Percentiles rank a stretch among this genome's conserved stretches.
These are phyloP conservation scores for Talaromyces trachyspermus DNA, from an alignment of 495 filamentous ascomycete genomes.

Conservation along the genomic window DNA sequence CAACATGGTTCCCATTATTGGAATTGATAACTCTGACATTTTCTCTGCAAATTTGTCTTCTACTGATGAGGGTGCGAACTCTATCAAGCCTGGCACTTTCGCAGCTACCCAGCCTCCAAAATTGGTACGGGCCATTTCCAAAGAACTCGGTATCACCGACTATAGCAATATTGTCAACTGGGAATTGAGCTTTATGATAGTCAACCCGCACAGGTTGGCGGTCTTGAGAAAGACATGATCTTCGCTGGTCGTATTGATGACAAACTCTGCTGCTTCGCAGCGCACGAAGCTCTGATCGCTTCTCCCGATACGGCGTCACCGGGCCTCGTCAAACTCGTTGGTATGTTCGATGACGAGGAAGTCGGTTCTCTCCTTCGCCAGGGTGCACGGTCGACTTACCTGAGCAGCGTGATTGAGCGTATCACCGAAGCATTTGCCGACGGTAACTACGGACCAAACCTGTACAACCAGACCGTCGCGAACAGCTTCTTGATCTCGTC, in stretches of 20 bases:
- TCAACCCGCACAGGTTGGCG: slow-evolving; percentile 77
- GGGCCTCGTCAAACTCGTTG: slow-evolving; percentile 72
- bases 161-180: slow-evolving; percentile 75
- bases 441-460: slow-evolving; percentile 49
- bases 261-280: slow-evolving; percentile 91
- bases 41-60: slow-evolving; percentile 19
- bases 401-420: slow-evolving; percentile 70
- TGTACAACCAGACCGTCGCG: slow-evolving; percentile 77
- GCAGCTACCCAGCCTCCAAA: slow-evolving; percentile 71
- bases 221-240: slow-evolving; percentile 88
- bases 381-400: slow-evolving; percentile 82
- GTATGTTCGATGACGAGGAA: slow-evolving; percentile 93
- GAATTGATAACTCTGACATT: slow-evolving; percentile 68
- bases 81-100: slow-evolving; percentile 52
- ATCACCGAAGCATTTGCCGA: slow-evolving; percentile 62
- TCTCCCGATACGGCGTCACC: slow-evolving; percentile 44
- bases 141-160: slow-evolving; percentile 62
- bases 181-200: slow-evolving; percentile 95
- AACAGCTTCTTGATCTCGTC: slow-evolving; percentile 89
- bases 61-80: slow-evolving; percentile 19
- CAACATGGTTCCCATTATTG: slow-evolving; percentile 89
- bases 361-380: slow-evolving; percentile 87
- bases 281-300: slow-evolving; percentile 75
- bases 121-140: slow-evolving; percentile 74
- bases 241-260: slow-evolving; percentile 94